Evolutionary conservation across 2,329 filamentous ascomycete genomes (phyloP).

Genomic region (Dendrostoma leiphaemia): DNA sequence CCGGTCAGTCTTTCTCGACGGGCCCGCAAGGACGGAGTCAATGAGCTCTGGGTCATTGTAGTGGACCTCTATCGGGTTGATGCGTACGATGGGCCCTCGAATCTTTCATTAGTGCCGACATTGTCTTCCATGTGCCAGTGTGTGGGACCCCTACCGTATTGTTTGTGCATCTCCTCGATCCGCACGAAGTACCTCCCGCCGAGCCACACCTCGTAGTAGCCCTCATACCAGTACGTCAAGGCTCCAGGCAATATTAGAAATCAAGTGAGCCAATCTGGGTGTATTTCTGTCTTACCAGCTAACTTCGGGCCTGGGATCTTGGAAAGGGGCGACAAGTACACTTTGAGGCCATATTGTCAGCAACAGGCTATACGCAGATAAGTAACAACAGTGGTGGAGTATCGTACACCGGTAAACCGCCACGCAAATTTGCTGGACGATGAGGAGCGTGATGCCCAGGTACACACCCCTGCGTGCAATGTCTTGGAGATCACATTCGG

Average conservation of each 20-base stretch:
- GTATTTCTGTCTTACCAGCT: neutral
- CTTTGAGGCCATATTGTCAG: too few relatives aligned
- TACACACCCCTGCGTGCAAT: too few relatives aligned
- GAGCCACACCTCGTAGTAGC: neutral
- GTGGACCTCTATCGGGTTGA: constrained; percentile 36
- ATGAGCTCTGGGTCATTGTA: constrained; percentile 37
- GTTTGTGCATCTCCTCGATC: neutral
- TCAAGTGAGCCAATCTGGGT: neutral
- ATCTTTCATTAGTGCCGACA: neutral
- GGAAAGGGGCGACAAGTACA: neutral
- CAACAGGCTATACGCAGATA: too few relatives aligned
- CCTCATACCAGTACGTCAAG: neutral
- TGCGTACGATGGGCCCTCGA: constrained; percentile 34
- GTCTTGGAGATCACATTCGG: too few relatives aligned
- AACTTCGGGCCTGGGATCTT: neutral
- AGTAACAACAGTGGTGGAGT: too few relatives aligned
- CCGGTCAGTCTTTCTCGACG: neutral
- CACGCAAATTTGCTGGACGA: too few relatives aligned
- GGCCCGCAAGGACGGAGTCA: constrained; percentile 34
- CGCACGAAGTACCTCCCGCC: neutral
- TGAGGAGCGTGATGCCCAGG: too few relatives aligned
- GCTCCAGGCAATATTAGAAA: neutral
- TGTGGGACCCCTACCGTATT: neutral
- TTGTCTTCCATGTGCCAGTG: too few relatives aligned
- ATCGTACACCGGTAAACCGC: too few relatives aligned